phyloP scores from a whole-genome alignment of 2,329 filamentous ascomycete species.

The Escovopsis sp. region DNA sequence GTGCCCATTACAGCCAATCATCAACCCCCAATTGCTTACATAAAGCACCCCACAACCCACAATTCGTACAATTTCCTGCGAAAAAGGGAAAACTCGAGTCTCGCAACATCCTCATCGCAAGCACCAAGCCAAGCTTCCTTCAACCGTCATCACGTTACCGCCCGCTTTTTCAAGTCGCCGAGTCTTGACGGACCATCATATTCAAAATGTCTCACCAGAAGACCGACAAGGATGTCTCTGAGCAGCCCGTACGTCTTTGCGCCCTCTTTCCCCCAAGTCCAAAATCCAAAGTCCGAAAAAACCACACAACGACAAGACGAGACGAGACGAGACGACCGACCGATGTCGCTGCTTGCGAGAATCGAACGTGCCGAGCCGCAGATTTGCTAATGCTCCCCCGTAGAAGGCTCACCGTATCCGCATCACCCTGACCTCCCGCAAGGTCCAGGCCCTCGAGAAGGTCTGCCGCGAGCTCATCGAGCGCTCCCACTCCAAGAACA shows the following conservation, averaged over 20 bases:
- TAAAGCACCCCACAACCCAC: no score
- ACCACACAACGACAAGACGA: not conserved
- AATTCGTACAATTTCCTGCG: not conserved
- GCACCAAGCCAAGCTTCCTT: not conserved
- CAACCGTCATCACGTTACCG: not conserved
- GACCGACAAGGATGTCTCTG: slow-evolving; percentile 84
- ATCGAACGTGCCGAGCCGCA: no score
- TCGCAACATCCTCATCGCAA: not conserved
- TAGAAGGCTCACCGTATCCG: slow-evolving; percentile 95
- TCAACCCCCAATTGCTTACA: no score
- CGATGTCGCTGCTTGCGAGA: no score
- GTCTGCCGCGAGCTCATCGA: slow-evolving; percentile 97
- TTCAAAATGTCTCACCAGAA: slow-evolving; percentile 86
- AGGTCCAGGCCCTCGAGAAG: slow-evolving; percentile 93
- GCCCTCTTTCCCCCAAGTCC: not conserved
- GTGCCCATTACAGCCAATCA: no score
- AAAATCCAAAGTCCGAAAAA: no score
- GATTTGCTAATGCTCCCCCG: not conserved
- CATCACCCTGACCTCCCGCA: slow-evolving; percentile 92
- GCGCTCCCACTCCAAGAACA: slow-evolving; percentile 95
- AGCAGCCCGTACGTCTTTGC: slow-evolving; percentile 58
- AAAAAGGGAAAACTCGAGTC: not conserved
- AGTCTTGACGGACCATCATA: not conserved
- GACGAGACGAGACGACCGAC: slow-evolving; percentile 6
- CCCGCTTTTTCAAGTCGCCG: not conserved